A percentile compares a stretch with the other conserved stretches of the same genome.
These are phyloP conservation scores for Thielaviopsis musarum DNA, from an alignment of 2,329 filamentous ascomycete species.

Conservation along the genomic window DNA sequence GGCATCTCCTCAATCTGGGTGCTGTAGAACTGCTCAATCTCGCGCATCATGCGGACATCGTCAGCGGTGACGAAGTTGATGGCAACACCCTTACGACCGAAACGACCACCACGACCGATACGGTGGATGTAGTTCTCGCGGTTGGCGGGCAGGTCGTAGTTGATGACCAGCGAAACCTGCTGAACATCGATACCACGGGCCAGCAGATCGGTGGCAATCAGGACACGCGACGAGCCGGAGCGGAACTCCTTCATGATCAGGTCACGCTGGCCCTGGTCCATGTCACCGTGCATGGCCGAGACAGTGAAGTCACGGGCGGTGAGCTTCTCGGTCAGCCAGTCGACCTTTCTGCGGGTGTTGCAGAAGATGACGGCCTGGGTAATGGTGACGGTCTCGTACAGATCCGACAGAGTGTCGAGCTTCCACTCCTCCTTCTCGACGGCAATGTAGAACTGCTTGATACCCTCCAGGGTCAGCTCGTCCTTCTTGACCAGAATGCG, in stretches of 20 bases:
- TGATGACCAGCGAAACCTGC: constrained; percentile 98
- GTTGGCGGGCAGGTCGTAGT: constrained; percentile 98
- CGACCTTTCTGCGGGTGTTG: constrained; percentile 99
- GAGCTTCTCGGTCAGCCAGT: constrained; percentile 99
- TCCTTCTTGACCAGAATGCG: constrained; percentile 99
- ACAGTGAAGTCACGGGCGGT: constrained; percentile 97
- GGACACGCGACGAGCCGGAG: constrained; percentile 91
- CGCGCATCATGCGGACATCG: constrained; percentile 98
- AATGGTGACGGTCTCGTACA: constrained; percentile 99
- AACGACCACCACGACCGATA: constrained; percentile 98
- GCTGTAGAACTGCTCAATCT: constrained; percentile 99
- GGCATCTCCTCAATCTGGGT: constrained; percentile 99
- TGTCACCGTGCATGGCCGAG: constrained; percentile 99
- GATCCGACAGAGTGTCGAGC: constrained; percentile 92
- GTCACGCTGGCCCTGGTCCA: constrained; percentile 96
- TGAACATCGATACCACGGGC: constrained; percentile 99
- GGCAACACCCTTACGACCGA: constrained; percentile 99
- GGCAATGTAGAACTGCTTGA: constrained; percentile 99
- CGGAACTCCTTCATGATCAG: constrained; percentile 99
- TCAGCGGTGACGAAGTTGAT: constrained; percentile 99
- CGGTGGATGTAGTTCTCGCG: constrained; percentile 99
- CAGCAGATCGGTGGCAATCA: constrained; percentile 94
- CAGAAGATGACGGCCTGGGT: constrained; percentile 99
- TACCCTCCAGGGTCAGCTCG: constrained; percentile 97
- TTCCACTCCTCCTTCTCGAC: constrained; percentile 99